Evolutionary conservation across 1,139 yeast species (phyloP).

Genomic region (Taphrina pruni): DNA sequence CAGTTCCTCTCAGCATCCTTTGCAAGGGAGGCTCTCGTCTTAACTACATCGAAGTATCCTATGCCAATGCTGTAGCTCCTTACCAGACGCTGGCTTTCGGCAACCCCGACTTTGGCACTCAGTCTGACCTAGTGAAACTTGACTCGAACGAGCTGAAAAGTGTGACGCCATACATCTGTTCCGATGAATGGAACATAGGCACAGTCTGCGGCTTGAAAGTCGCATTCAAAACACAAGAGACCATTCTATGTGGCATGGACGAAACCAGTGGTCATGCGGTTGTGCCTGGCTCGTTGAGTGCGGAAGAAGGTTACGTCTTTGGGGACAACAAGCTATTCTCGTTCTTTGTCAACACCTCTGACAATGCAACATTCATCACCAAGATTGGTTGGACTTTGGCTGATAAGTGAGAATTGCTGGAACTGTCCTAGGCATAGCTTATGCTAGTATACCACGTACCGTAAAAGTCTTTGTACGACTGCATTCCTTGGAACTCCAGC

Average conservation of each 20-base stretch:
- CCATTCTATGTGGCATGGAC: not conserved
- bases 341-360: constrained; percentile 1
- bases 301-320: not conserved
- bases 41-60: not conserved
- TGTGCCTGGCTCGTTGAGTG: constrained; percentile 1
- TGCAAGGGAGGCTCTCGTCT: not conserved
- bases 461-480: no score
- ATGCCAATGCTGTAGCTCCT: not conserved
- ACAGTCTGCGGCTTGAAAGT: constrained; percentile 3
- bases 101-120: not conserved
- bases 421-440: not conserved
- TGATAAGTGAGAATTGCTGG: not conserved
- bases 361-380: not conserved
- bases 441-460: not conserved
- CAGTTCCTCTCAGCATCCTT: not conserved
- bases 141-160: not conserved
- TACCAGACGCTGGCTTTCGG: not conserved
- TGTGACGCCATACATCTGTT: constrained; percentile 3
- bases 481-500: no score
- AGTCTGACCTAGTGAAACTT: not conserved
- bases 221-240: not conserved
- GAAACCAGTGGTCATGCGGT: not conserved
- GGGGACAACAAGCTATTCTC: constrained; percentile 10
- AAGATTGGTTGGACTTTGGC: constrained; percentile 13
- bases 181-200: constrained; percentile 7